These are phyloP conservation scores for Colletotrichum sp. DNA, from an alignment of 2,329 filamentous ascomycete species.

Conservation along the genomic window DNA sequence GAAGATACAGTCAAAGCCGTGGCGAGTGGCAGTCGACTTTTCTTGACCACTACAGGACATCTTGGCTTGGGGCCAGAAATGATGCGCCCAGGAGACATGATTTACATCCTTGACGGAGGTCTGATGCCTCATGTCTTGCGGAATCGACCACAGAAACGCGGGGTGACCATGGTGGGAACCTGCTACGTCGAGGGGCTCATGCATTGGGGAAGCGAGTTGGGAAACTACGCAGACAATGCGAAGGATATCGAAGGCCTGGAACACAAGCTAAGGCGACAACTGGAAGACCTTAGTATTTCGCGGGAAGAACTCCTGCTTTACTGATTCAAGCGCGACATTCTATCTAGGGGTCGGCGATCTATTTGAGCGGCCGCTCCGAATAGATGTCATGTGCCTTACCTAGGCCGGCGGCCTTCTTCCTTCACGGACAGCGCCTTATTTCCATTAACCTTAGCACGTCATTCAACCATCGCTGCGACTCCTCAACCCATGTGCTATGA, in stretches of 20 bases:
- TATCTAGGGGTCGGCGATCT: background rate
- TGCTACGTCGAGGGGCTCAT: constrained; percentile 9
- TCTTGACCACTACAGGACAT: background rate
- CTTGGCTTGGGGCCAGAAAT: background rate
- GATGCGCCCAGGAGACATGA: background rate
- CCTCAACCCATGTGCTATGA: background rate
- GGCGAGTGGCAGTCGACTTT: background rate
- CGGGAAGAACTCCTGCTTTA: background rate
- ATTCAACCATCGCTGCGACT: background rate
- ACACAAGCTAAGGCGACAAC: background rate
- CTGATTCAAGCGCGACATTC: background rate
- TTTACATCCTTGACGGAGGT: background rate
- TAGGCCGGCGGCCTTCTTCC: background rate
- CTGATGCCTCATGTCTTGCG: constrained; percentile 2
- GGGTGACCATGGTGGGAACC: background rate
- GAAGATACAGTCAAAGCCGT: background rate
- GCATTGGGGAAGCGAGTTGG: background rate
- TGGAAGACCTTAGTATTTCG: background rate
- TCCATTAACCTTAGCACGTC: background rate
- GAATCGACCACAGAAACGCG: background rate
- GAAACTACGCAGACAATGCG: background rate
- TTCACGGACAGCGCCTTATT: background rate
- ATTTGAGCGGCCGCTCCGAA: background rate
- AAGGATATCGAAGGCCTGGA: background rate
- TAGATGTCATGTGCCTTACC: background rate